Percentiles rank a stretch among this genome's conserved stretches.
Conservation (phyloP, 306 rosid genomes). For the Mimosa bimucronata region DNA sequence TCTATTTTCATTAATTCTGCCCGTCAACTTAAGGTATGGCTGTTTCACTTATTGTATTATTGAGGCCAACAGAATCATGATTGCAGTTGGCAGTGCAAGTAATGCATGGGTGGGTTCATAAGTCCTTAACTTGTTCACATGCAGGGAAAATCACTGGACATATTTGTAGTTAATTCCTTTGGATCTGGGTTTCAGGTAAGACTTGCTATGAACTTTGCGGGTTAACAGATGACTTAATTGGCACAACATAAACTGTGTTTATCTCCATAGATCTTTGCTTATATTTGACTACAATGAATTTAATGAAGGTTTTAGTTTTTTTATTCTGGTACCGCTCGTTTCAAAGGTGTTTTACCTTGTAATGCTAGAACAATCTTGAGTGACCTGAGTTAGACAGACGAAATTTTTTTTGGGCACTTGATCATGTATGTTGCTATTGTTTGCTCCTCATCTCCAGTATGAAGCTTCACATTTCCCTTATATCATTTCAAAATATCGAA, state of each 20-base stretch:
- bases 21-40: conserved; percentile 58
- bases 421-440: not conserved
- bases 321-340: conserved; percentile 12
- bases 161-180: conserved; percentile 94
- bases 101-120: conserved; percentile 27
- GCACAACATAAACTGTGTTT: conserved; percentile 26
- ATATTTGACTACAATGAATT: conserved; percentile 11
- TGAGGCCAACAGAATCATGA: conserved; percentile 8
- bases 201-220: conserved; percentile 15
- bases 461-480: conserved; percentile 5
- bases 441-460: not conserved
- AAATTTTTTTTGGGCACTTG: not conserved
- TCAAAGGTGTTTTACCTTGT: conserved; percentile 1
- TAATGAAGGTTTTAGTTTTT: conserved; percentile 1
- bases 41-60: conserved; percentile 14
- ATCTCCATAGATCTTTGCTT: not conserved
- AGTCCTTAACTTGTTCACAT: conserved; percentile 38
- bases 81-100: conserved; percentile 30
- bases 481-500: conserved; percentile 22
- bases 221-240: conserved; percentile 21
- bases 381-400: not conserved
- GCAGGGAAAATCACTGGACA: conserved; percentile 89
- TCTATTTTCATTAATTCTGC: conserved; percentile 71
- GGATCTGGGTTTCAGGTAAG: conserved; percentile 93
- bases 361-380: conserved; percentile 22